These are phyloP conservation scores for Ophiostoma himal-ulmi DNA, from an alignment of 2,329 filamentous ascomycete genomes.

Conservation along the genomic window DNA sequence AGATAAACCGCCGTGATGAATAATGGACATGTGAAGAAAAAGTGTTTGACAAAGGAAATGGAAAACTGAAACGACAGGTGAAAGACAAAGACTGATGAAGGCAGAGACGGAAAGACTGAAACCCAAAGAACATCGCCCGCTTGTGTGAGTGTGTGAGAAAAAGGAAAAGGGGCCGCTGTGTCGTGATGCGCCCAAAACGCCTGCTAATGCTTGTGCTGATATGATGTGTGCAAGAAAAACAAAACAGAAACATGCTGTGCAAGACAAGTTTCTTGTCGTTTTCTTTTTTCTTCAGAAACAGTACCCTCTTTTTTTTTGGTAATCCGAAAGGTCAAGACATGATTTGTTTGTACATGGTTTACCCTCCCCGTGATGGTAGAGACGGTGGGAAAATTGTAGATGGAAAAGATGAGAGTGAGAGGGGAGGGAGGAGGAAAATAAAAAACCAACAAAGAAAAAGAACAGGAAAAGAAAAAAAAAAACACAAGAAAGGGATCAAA, in stretches of 20 bases:
- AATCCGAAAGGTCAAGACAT: conserved; percentile 26
- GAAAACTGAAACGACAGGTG: conserved; percentile 8
- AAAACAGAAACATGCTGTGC: conserved; percentile 26
- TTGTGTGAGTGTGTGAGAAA: not conserved
- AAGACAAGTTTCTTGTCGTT: conserved; percentile 27
- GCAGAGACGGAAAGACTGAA: not conserved
- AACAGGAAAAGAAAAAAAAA: conserved; percentile 12
- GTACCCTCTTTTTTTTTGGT: conserved; percentile 28
- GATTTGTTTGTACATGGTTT: conserved; percentile 20
- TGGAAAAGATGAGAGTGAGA: not conserved
- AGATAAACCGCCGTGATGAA: conserved; percentile 9
- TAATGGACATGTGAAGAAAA: conserved; percentile 14
- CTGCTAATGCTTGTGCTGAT: conserved; percentile 27
- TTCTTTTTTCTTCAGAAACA: conserved; percentile 21
- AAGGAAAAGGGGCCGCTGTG: not conserved
- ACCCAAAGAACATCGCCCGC: conserved; percentile 11
- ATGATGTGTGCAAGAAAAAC: conserved; percentile 25
- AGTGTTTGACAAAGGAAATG: conserved; percentile 14
- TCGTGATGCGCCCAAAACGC: conserved; percentile 23
- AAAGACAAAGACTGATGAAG: not conserved
- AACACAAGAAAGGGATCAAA: conserved; percentile 17
- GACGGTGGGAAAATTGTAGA: not conserved
- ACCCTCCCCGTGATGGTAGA: not conserved
- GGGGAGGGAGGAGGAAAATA: not conserved
- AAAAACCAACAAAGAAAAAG: conserved; percentile 17